These are phyloP conservation scores for Simplicillium aogashimaense DNA, from an alignment of 2,329 filamentous ascomycete species.

Conservation along the genomic window DNA sequence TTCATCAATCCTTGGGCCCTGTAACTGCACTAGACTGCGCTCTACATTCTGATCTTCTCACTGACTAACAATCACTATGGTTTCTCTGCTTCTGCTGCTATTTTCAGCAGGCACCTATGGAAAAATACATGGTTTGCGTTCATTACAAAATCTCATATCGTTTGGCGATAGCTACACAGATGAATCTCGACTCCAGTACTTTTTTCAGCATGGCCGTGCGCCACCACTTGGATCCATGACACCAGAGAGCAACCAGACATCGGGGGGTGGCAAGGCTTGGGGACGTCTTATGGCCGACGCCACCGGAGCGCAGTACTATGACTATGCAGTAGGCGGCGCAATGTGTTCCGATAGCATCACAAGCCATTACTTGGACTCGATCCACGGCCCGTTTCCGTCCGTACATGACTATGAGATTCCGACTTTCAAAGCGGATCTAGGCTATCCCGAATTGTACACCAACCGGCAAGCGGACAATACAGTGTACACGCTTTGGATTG, in stretches of 20 bases:
- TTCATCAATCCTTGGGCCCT: too few species aligned
- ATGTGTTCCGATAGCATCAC: conserved; percentile 63
- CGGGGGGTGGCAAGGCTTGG: conserved; percentile 61
- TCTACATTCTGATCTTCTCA: too few species aligned
- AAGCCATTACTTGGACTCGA: conserved; percentile 38
- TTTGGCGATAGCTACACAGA: conserved; percentile 75
- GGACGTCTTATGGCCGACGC: conserved; percentile 53
- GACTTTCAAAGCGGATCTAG: conserved; percentile 41
- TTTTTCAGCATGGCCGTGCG: conserved; percentile 46
- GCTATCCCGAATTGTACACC: conserved; percentile 29
- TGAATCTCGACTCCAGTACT: conserved; percentile 56
- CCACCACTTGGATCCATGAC: conserved; percentile 51
- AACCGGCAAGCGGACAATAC: conserved; percentile 45
- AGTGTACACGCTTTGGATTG: conserved; percentile 70
- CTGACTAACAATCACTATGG: too few species aligned
- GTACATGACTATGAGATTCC: conserved; percentile 52
- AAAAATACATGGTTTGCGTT: not conserved
- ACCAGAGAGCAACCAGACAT: conserved; percentile 37
- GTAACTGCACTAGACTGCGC: too few species aligned
- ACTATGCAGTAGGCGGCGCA: conserved; percentile 66
- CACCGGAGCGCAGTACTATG: conserved; percentile 44
- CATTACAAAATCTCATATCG: conserved; percentile 50
- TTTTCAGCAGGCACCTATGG: too few species aligned
- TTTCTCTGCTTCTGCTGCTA: too few species aligned
- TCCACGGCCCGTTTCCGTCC: conserved; percentile 49